Percentiles rank a stretch among this genome's conserved stretches.
These are phyloP conservation scores for Nasturtium officinale DNA, from an alignment of 345 rosid genomes.

Conservation along the genomic window DNA sequence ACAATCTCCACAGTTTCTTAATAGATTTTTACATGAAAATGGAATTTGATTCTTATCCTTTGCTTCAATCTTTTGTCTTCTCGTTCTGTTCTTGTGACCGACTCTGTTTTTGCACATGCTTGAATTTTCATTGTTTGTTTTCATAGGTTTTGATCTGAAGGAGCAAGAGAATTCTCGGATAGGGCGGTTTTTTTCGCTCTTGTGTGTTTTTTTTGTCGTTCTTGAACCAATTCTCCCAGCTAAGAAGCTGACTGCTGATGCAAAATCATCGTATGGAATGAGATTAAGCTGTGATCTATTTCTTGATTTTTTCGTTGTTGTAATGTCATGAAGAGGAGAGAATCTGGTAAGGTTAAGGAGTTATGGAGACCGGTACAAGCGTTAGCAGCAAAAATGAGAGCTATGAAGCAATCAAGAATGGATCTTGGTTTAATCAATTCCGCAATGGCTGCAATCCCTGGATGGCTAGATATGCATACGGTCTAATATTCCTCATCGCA, in stretches of 20 bases:
- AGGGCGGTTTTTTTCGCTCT: conserved; percentile 2
- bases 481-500: conserved; percentile 69
- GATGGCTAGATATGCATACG: conserved; percentile 93
- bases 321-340: conserved; percentile 54
- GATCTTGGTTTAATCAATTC: conserved; percentile 83
- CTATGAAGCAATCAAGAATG: conserved; percentile 48
- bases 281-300: background rate
- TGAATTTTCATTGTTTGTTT: conserved; percentile 25
- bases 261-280: conserved; percentile 4
- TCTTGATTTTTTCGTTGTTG: conserved; percentile 20
- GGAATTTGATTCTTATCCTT: conserved; percentile 34
- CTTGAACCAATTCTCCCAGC: conserved; percentile 3
- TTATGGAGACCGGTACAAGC: conserved; percentile 63
- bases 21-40: conserved; percentile 20
- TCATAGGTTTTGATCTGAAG: conserved; percentile 30
- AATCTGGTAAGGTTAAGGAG: conserved; percentile 38
- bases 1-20: background rate
- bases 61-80: conserved; percentile 35
- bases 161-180: conserved; percentile 9
- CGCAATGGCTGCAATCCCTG: conserved; percentile 82
- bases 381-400: conserved; percentile 35
- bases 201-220: conserved; percentile 1
- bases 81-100: conserved; percentile 23
- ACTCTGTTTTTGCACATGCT: conserved; percentile 14
- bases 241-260: conserved; percentile 12